Evolutionary conservation across 2,329 filamentous ascomycete genomes (phyloP).

Genomic region (Beauveria asiatica): DNA sequence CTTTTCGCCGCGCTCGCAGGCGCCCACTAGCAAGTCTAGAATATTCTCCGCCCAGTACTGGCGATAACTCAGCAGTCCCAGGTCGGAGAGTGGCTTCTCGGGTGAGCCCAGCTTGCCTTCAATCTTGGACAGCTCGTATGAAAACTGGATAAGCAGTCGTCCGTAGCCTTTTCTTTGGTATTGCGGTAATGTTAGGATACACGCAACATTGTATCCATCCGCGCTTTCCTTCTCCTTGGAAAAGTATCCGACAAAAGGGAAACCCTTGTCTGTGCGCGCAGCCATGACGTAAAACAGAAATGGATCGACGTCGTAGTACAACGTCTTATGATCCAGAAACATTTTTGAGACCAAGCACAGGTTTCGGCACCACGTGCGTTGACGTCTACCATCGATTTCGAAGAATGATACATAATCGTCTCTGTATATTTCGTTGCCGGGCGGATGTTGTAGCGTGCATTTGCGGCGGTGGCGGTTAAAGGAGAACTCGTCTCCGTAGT

Average conservation of each 20-base stretch:
- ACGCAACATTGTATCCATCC: slow-evolving; percentile 95
- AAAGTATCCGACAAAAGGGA: slow-evolving; percentile 98
- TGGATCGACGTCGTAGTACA: slow-evolving; percentile 99
- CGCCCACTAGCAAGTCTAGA: slow-evolving; percentile 72
- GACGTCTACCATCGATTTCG: slow-evolving; percentile 89
- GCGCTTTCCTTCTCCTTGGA: slow-evolving; percentile 97
- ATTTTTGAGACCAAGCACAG: slow-evolving; percentile 90
- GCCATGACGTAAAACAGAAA: slow-evolving; percentile 99
- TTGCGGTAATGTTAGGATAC: slow-evolving; percentile 92
- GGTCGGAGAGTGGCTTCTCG: slow-evolving; percentile 90
- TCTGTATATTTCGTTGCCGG: slow-evolving; percentile 96
- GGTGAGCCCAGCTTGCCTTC: slow-evolving; percentile 93
- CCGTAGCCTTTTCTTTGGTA: slow-evolving; percentile 95
- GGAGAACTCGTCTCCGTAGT: slow-evolving; percentile 74
- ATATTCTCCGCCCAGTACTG: slow-evolving; percentile 98
- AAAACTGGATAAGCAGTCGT: slow-evolving; percentile 89
- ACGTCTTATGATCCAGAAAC: slow-evolving; percentile 94
- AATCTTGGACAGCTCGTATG: slow-evolving; percentile 91
- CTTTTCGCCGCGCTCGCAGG: slow-evolving; percentile 57
- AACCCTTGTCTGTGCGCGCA: slow-evolving; percentile 76
- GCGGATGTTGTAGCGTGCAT: slow-evolving; percentile 84
- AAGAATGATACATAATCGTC: slow-evolving; percentile 93
- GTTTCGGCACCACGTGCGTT: slow-evolving; percentile 94
- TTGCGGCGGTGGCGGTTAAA: slow-evolving; percentile 83
- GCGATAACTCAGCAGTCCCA: slow-evolving; percentile 86